phyloP scores from a whole-genome alignment of 1,284 basidiomycete genomes.

The Tetrapyrgos nigripes region DNA sequence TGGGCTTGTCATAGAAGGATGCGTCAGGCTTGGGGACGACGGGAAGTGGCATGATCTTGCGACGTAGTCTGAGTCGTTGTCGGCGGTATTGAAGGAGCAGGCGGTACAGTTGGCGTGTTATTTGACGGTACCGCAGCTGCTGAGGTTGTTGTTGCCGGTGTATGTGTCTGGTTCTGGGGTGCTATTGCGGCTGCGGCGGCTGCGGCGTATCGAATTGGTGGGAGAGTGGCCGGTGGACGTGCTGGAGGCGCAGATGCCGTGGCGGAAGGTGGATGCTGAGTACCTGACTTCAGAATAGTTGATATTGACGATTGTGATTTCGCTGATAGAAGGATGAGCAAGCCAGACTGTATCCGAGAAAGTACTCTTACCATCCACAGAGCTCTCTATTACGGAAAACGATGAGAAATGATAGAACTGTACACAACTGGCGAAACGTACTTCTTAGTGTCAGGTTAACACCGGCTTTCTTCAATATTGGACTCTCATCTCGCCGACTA shows the following conservation, averaged over 20 bases:
- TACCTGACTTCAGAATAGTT: slow-evolving; percentile 75
- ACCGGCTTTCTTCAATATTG: slow-evolving; percentile 76
- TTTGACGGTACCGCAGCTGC: slow-evolving; percentile 39
- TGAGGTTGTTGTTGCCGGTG: slow-evolving; percentile 35
- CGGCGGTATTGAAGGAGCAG: slow-evolving; percentile 43
- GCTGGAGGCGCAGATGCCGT: slow-evolving; percentile 34
- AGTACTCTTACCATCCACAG: slow-evolving; percentile 46
- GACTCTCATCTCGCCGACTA: slow-evolving; percentile 78
- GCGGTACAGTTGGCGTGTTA: slow-evolving; percentile 42
- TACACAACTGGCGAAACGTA: slow-evolving; percentile 43
- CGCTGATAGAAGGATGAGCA: slow-evolving; percentile 54
- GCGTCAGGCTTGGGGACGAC: slow-evolving; percentile 80
- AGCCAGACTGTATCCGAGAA: not conserved
- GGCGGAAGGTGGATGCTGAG: slow-evolving; percentile 45
- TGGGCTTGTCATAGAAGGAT: slow-evolving; percentile 79
- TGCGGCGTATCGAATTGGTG: slow-evolving; percentile 78
- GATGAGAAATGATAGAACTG: slow-evolving; percentile 14
- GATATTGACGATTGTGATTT: slow-evolving; percentile 82
- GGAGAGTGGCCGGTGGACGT: slow-evolving; percentile 42
- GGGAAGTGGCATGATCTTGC: slow-evolving; percentile 58
- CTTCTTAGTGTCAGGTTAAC: slow-evolving; percentile 70
- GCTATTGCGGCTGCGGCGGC: slow-evolving; percentile 72
- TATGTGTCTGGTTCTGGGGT: slow-evolving; percentile 39
- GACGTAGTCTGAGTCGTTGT: slow-evolving; percentile 44
- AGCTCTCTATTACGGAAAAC: slow-evolving; percentile 44